Conservation (phyloP, 2,329 filamentous ascomycete species). For the Phoma sp. region DNA sequence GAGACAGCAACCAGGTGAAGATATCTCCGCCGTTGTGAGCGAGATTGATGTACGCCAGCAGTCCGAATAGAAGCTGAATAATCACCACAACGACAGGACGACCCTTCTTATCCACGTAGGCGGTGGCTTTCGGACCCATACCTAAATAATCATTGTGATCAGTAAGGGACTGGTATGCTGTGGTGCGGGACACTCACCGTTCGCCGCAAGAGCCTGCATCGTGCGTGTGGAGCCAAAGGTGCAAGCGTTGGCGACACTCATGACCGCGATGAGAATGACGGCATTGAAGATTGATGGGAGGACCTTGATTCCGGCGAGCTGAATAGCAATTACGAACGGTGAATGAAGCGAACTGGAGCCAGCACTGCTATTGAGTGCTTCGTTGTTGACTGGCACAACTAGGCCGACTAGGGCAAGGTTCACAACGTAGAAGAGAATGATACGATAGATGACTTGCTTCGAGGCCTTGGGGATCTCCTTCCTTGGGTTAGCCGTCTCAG, state of each 20-base stretch:
- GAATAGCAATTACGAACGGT: slow-evolving; percentile 71
- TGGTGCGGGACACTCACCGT: slow-evolving; percentile 16
- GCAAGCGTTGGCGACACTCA: slow-evolving; percentile 65
- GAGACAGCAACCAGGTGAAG: slow-evolving; percentile 80
- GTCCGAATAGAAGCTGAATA: slow-evolving; percentile 70
- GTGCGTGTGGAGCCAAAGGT: slow-evolving; percentile 64
- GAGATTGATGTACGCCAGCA: slow-evolving; percentile 73
- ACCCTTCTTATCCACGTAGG: slow-evolving; percentile 81
- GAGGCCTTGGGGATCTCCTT: slow-evolving; percentile 53
- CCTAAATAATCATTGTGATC: slow-evolving; percentile 1
- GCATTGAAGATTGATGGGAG: slow-evolving; percentile 71
- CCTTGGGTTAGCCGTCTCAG: slow-evolving; percentile 62
- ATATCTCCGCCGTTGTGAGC: slow-evolving; percentile 67
- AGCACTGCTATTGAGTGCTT: slow-evolving; percentile 5
- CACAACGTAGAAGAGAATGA: slow-evolving; percentile 53
- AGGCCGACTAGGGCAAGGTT: slow-evolving; percentile 52
- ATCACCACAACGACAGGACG: slow-evolving; percentile 77
- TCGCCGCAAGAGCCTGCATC: slow-evolving; percentile 59
- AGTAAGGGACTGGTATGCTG: background rate
- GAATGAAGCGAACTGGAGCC: slow-evolving; percentile 47
- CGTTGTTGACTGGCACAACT: slow-evolving; percentile 44
- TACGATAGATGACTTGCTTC: slow-evolving; percentile 55
- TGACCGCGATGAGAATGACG: slow-evolving; percentile 67
- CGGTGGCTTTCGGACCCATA: slow-evolving; percentile 77
- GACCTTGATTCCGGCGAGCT: slow-evolving; percentile 65